Evolutionary conservation across 2,329 filamentous ascomycete genomes (phyloP).

Genomic region (Fusarium dlaminii): DNA sequence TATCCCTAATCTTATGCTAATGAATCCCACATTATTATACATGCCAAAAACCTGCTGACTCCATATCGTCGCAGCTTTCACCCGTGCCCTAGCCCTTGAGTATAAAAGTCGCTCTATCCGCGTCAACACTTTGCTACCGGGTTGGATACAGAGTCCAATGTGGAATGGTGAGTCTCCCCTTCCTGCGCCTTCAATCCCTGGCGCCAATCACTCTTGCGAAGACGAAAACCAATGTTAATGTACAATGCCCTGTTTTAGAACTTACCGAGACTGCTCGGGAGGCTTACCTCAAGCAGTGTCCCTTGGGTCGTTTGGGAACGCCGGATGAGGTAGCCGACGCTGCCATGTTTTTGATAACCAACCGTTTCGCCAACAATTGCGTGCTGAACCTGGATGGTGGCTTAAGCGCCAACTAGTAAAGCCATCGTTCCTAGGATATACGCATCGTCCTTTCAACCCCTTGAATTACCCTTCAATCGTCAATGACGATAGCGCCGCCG

Average conservation of each 20-base stretch:
- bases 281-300: conserved; percentile 63
- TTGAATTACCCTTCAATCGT: conserved; percentile 55
- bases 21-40: conserved; percentile 36
- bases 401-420: conserved; percentile 70
- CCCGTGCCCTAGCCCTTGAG: conserved; percentile 72
- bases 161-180: conserved; percentile 66
- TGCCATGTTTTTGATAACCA: conserved; percentile 78
- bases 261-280: conserved; percentile 51
- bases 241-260: conserved; percentile 50
- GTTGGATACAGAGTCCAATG: conserved; percentile 86
- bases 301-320: conserved; percentile 71
- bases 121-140: conserved; percentile 83
- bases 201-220: conserved; percentile 9
- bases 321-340: conserved; percentile 83
- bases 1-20: conserved; percentile 25
- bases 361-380: conserved; percentile 87
- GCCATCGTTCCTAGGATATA: conserved; percentile 12
- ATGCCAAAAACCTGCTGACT: conserved; percentile 32
- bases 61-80: conserved; percentile 63
- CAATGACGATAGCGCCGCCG: conserved; percentile 74
- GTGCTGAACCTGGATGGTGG: conserved; percentile 88
- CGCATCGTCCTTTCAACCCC: conserved; percentile 3
- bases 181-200: conserved; percentile 18
- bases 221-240: conserved; percentile 48
- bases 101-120: conserved; percentile 70